These are phyloP conservation scores for Musa balbisiana DNA, from an alignment of 202 grass and related monocot species.

Conservation along the genomic window DNA sequence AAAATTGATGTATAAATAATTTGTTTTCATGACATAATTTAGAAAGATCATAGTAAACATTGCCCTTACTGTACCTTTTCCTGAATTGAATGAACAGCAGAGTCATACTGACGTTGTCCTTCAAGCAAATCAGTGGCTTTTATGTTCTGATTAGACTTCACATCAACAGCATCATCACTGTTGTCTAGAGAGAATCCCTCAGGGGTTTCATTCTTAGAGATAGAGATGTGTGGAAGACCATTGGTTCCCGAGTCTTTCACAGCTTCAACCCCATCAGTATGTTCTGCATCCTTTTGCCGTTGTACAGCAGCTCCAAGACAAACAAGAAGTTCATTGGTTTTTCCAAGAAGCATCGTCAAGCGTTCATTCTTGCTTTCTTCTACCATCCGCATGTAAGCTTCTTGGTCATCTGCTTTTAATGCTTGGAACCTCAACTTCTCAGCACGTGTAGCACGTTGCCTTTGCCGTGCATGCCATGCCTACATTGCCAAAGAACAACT, in stretches of 20 bases:
- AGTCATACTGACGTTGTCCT: slow-evolving; percentile 57
- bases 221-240: slow-evolving; percentile 35
- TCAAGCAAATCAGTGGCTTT: slow-evolving; percentile 42
- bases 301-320: slow-evolving; percentile 92
- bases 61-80: background rate
- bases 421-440: slow-evolving; percentile 82
- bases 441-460: slow-evolving; percentile 62
- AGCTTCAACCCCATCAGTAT: slow-evolving; percentile 33
- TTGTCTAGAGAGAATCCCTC: slow-evolving; percentile 44
- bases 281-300: slow-evolving; percentile 74
- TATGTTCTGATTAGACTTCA: slow-evolving; percentile 17
- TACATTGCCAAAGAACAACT: slow-evolving; percentile 20
- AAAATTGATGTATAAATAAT: background rate
- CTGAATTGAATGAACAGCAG: slow-evolving; percentile 88
- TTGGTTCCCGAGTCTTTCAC: slow-evolving; percentile 59
- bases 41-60: background rate
- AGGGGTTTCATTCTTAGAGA: slow-evolving; percentile 36
- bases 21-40: background rate
- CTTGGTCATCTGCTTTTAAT: slow-evolving; percentile 92
- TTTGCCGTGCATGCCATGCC: slow-evolving; percentile 94
- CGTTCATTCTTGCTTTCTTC: slow-evolving; percentile 99
- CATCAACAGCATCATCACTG: slow-evolving; percentile 32
- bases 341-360: slow-evolving; percentile 85
- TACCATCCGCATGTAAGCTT: slow-evolving; percentile 95
- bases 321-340: slow-evolving; percentile 97